Evolutionary conservation across 164 flowering plant genomes (phyloP).

Genomic region (Platanus orientalis): DNA sequence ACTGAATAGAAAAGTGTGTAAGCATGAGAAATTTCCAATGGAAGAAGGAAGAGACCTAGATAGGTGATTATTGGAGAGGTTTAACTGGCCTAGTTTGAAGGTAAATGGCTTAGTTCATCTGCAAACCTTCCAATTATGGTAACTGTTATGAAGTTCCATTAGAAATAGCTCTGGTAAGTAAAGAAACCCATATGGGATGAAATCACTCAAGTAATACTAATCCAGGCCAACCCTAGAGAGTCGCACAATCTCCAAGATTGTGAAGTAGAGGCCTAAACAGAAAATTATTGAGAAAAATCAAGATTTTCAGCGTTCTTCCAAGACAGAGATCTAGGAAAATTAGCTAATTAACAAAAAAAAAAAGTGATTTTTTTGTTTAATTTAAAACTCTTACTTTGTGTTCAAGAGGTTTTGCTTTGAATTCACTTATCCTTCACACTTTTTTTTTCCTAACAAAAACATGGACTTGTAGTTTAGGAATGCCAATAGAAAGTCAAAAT

Average conservation of each 20-base stretch:
- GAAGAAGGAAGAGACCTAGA: conserved; percentile 48
- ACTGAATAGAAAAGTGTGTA: conserved; percentile 43
- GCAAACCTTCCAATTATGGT: conserved; percentile 40
- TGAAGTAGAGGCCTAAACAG: conserved; percentile 58
- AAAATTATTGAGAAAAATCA: conserved; percentile 56
- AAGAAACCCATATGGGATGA: conserved; percentile 51
- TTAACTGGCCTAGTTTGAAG: conserved; percentile 44
- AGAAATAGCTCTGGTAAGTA: conserved; percentile 50
- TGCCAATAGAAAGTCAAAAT: too few species aligned
- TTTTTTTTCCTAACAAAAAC: too few species aligned
- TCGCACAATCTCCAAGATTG: conserved; percentile 44
- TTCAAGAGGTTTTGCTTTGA: too few species aligned
- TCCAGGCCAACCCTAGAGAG: conserved; percentile 49
- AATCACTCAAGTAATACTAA: conserved; percentile 50
- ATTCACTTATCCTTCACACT: too few species aligned
- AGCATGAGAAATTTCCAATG: conserved; percentile 46
- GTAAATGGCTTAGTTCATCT: conserved; percentile 17
- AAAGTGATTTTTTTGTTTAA: too few species aligned
- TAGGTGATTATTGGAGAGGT: conserved; percentile 52
- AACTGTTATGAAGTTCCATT: conserved; percentile 54
- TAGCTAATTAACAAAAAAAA: too few species aligned
- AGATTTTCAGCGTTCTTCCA: conserved; percentile 37
- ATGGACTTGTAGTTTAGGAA: too few species aligned
- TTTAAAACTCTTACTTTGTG: too few species aligned
- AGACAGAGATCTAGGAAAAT: conserved; percentile 46